Evolutionary conservation across 352 stramenopile genomes (phyloP), one percentile per base, ranked within the genome.

Genomic region (Globisporangium takayamanum): DNA sequence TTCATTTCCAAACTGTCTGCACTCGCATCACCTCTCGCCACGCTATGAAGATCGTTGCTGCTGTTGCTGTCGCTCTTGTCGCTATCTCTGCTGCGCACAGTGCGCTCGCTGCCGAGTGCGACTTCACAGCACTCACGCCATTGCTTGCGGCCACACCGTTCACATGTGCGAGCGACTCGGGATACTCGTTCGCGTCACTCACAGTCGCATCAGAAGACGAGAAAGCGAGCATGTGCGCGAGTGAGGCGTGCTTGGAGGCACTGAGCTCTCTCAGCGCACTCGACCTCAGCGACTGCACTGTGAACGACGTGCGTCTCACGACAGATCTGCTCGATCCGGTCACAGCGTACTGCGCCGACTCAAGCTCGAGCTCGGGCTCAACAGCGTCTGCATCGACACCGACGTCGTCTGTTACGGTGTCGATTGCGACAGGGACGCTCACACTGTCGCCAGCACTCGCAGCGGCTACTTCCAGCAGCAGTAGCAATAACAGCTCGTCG

Each of bases 141-240:
- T 55, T 83, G 44, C 51, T 78, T 22, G 45, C 50, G 25, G 59
- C 55, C 59, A 30, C 36, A 50, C 61, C 70, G 52, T 66, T 41
- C 41, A 67, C 53, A 20, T 83, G 74, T 63, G 53, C 56, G 2
- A 28, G 36, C 37, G 58, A 74, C 3, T 66, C 69, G 0, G 67
- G 69, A 26, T 80, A 80, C 63, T 68, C 64, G 22, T 62, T 70
- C 30, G 46, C 64, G 18, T 75, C 69, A 14, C 63, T 72, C 51
- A 41, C 50, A 2, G 28, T 57, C n/a, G 52, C 69, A 11, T 71
- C 56, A 15, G 47, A 72, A 18, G 60, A 59, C 6, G 66, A 73
- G 20, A 54, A 78, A 33, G 54, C 22, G 30, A 57, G 60, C 33
- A 59, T 78, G 18, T 83, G 74, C 61, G 63, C 49, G 7, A 71